Evolutionary conservation across 768 basidiomycete genomes (phyloP).

Genomic region (Dictyophora rubrovolvata): DNA sequence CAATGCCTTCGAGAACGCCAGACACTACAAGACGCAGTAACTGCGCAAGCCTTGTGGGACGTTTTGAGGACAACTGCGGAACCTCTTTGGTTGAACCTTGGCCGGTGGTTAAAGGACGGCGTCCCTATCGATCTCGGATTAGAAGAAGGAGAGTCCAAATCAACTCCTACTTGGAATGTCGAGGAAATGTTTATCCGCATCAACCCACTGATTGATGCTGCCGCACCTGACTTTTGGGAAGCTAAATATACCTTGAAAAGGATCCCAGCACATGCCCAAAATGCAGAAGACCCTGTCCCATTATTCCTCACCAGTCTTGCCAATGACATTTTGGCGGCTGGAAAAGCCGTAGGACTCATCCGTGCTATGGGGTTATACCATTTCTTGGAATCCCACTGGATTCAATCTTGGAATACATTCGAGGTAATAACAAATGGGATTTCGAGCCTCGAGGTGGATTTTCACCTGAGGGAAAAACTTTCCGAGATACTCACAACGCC

Average conservation of each 20-base stretch:
- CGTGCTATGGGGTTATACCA: conserved; percentile 39
- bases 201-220: conserved; percentile 16
- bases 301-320: conserved; percentile 54
- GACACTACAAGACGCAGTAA: conserved; percentile 45
- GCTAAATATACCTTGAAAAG: conserved; percentile 50
- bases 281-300: conserved; percentile 18
- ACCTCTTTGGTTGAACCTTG: conserved; percentile 66
- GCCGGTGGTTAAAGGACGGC: conserved; percentile 63
- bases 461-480: conserved; percentile 13
- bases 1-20: conserved; percentile 45
- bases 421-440: conserved; percentile 40
- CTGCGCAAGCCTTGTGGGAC: conserved; percentile 46
- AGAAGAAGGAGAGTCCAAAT: conserved; percentile 19
- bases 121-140: conserved; percentile 37
- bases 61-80: conserved; percentile 56
- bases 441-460: conserved; percentile 49
- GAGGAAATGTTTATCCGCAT: conserved; percentile 74
- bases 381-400: not conserved
- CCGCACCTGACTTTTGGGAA: conserved; percentile 70
- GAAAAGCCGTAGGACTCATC: conserved; percentile 69
- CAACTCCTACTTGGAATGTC: conserved; percentile 22
- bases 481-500: conserved; percentile 49
- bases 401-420: conserved; percentile 12
- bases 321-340: conserved; percentile 49
- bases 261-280: conserved; percentile 25